Percentiles rank a stretch among this genome's conserved stretches.
These are phyloP conservation scores for Mucor ambiguus DNA, from an alignment of 371 early-diverging fungal species.

Conservation along the genomic window DNA sequence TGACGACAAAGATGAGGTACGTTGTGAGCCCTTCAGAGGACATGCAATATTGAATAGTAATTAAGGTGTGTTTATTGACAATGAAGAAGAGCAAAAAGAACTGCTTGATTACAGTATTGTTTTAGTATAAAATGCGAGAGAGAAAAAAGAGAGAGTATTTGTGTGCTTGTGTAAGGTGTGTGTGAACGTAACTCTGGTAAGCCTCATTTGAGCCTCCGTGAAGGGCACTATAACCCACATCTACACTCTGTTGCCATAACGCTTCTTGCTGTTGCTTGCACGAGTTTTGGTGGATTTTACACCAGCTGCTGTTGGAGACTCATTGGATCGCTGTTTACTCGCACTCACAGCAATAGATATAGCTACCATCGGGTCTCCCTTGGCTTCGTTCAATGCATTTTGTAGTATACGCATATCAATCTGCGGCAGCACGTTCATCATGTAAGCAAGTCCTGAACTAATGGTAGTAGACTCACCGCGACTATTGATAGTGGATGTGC, in stretches of 20 bases:
- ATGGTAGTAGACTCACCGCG: neutral
- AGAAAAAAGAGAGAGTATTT: neutral
- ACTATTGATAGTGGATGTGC: neutral
- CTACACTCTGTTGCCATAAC: neutral
- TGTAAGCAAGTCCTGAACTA: constrained; percentile 12
- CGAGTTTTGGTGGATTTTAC: neutral
- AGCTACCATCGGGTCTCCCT: constrained; percentile 29
- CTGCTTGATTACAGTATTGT: neutral
- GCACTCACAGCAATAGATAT: constrained; percentile 23
- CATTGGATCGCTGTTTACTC: constrained; percentile 5
- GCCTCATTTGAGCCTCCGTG: neutral
- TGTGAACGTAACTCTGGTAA: neutral
- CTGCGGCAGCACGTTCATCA: constrained; percentile 26
- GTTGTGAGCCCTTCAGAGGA: constrained; percentile 24
- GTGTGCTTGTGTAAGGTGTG: neutral
- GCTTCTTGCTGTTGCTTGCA: neutral
- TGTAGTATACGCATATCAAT: constrained; percentile 19
- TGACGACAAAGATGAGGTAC: constrained; percentile 44
- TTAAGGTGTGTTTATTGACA: neutral
- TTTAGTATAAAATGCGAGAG: neutral
- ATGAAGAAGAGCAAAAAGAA: neutral
- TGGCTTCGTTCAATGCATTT: constrained; percentile 24
- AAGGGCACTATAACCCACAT: neutral
- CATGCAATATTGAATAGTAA: neutral
- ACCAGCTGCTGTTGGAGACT: neutral